These are phyloP conservation scores for Diospyros lotus DNA, from an alignment of 148 eudicot genomes.

Conservation along the genomic window DNA sequence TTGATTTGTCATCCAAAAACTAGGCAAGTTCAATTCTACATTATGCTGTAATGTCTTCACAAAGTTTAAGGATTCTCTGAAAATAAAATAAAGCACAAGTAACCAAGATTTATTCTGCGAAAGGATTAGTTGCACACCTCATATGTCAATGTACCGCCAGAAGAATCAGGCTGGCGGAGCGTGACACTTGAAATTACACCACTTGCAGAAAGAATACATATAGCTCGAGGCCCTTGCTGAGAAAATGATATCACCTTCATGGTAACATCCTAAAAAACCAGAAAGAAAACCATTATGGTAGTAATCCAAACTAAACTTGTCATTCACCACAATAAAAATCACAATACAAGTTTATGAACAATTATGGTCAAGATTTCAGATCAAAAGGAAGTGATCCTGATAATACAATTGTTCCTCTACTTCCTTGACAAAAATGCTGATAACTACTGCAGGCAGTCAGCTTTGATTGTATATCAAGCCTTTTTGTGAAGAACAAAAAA, in stretches of 20 bases:
- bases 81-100: constrained; percentile 8
- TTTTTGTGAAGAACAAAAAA: too few species aligned
- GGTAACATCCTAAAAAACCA: constrained; percentile 68
- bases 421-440: not conserved
- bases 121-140: constrained; percentile 50
- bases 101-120: not conserved
- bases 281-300: constrained; percentile 1
- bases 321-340: not conserved
- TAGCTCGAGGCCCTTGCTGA: constrained; percentile 96
- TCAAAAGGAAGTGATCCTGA: not conserved
- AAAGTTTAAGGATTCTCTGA: not conserved
- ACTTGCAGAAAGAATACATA: constrained; percentile 91
- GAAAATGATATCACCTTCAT: constrained; percentile 97
- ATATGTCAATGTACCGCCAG: constrained; percentile 97
- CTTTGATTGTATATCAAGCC: too few species aligned
- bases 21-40: not conserved
- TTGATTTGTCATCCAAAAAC: not conserved
- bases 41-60: not conserved
- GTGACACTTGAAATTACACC: constrained; percentile 94
- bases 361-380: not conserved
- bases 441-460: too few species aligned
- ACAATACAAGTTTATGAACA: not conserved
- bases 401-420: not conserved
- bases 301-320: not conserved
- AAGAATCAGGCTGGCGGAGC: constrained; percentile 92